These are phyloP conservation scores for Albophoma yamanashiensis DNA, from an alignment of 2,329 filamentous ascomycete genomes.

Conservation along the genomic window DNA sequence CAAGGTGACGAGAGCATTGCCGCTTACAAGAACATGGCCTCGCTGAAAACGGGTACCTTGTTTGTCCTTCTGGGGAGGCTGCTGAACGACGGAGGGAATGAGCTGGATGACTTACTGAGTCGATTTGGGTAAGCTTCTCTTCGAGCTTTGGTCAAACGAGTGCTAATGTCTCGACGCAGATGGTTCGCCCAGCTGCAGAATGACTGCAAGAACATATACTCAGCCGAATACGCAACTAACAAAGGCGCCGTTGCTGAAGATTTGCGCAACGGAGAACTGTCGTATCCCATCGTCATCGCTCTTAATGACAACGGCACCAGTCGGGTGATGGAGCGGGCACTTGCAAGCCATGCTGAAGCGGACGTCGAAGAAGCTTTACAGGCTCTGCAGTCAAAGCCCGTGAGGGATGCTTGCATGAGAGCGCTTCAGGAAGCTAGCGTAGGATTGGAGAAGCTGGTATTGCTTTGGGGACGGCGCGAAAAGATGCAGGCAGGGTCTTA, in stretches of 20 bases:
- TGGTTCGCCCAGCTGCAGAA: conserved; percentile 8
- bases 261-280: conserved; percentile 7
- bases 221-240: conserved; percentile 5
- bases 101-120: conserved; percentile 5
- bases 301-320: conserved; percentile 2
- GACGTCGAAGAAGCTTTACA: conserved; percentile 4
- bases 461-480: conserved; percentile 6
- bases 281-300: conserved; percentile 6
- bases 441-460: conserved; percentile 5
- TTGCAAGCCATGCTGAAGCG: neutral
- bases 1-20: neutral
- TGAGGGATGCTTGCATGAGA: conserved; percentile 5
- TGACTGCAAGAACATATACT: conserved; percentile 10
- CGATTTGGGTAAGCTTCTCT: conserved; percentile 5
- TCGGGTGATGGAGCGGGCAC: conserved; percentile 1
- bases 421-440: conserved; percentile 5
- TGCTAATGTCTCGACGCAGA: neutral
- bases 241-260: conserved; percentile 7
- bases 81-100: conserved; percentile 3
- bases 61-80: conserved; percentile 7
- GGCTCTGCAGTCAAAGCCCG: conserved; percentile 2
- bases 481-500: conserved; percentile 1
- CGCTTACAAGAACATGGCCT: conserved; percentile 7
- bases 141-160: neutral
- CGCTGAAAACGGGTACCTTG: conserved; percentile 6